These are phyloP conservation scores for Pichia kluyveri DNA, from an alignment of 805 yeast species.

Conservation along the genomic window DNA sequence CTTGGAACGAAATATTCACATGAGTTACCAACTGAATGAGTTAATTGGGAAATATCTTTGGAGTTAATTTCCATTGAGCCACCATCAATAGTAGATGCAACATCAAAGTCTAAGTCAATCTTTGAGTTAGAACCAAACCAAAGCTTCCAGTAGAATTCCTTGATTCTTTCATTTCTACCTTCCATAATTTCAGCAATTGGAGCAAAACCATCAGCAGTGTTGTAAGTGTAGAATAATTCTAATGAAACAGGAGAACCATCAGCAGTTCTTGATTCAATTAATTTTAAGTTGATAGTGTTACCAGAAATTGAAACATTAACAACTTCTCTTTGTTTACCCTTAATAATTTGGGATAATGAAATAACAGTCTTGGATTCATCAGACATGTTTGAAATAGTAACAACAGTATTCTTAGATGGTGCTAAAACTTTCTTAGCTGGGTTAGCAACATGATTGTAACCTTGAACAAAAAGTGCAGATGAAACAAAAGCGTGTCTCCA, in stretches of 20 bases:
- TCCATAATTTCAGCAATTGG: slow-evolving; percentile 87
- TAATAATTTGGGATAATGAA: slow-evolving; percentile 59
- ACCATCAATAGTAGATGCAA: slow-evolving; percentile 63
- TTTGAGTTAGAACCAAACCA: slow-evolving; percentile 71
- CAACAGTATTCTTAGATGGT: slow-evolving; percentile 54
- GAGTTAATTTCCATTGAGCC: slow-evolving; percentile 58
- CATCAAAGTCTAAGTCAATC: slow-evolving; percentile 64
- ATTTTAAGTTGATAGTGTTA: slow-evolving; percentile 52
- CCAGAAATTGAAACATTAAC: slow-evolving; percentile 50
- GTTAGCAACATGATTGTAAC: slow-evolving; percentile 65
- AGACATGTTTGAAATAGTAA: slow-evolving; percentile 48
- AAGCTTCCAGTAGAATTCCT: slow-evolving; percentile 92
- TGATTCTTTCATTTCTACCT: slow-evolving; percentile 87
- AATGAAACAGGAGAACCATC: slow-evolving; percentile 67
- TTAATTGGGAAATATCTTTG: slow-evolving; percentile 79
- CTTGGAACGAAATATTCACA: slow-evolving; percentile 93
- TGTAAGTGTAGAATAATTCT: slow-evolving; percentile 68
- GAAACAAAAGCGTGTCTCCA: slow-evolving; percentile 93
- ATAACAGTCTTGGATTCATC: slow-evolving; percentile 49
- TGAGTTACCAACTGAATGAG: slow-evolving; percentile 94
- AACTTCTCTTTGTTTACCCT: slow-evolving; percentile 60
- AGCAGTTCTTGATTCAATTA: slow-evolving; percentile 84
- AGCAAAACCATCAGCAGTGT: slow-evolving; percentile 86
- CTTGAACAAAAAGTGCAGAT: slow-evolving; percentile 77
- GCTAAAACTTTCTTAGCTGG: slow-evolving; percentile 74